Evolutionary conservation across 192 early-diverging fungal genomes (phyloP), one percentile per base, ranked within the genome.

Genomic region (Entomortierella parvispora): DNA sequence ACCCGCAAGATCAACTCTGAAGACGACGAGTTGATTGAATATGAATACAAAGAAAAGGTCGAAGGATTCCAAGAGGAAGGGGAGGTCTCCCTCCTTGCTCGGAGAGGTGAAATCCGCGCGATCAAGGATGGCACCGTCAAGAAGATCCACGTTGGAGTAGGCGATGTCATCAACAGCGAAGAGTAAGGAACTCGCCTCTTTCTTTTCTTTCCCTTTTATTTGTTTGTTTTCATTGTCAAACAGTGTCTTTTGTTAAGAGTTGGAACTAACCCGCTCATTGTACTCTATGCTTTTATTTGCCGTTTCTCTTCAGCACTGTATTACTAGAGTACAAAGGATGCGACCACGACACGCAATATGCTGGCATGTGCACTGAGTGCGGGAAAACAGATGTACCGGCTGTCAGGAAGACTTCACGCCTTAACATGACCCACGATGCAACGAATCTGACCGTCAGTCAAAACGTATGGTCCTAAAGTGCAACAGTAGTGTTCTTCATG

Each of bases 351-450:
- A 63, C 66, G 3, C 59, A 54, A 32, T 68, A 64, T 23, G 63
- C 54, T 6, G 74, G 66, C 18, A 57, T 77, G 37, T 77, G 74
- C 37, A 58, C 52, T 10, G 29, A 25, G 9, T 77, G 74, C 23
- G 29, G 54, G 29, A 77, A 77, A 20, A 52, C 59, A 31, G 18
- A 22, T n/a, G 59, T 66, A 17, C 34, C 28, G n/a, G n/a, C n/a
- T 0, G 44, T 25, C 8, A 52, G 49, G 44, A 22, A 45, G 18
- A 54, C 58, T 22, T 62, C 65, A 4, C 65, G 68, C 28, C 60
- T 77, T 15, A 62, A 64, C 28, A 77, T 77, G 65, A 68, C 74
- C 34, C 74, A 77, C 49, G 65, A 68, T 31, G 65, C 74, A 33
- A 77, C 60, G 6, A 57, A 58, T n/a, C 40, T 77, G 14, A 58